A percentile compares a stretch with the other conserved stretches of the same genome.
phyloP scores from a whole-genome alignment of 2,329 filamentous ascomycete species.

The Botryotinia narcissicola region DNA sequence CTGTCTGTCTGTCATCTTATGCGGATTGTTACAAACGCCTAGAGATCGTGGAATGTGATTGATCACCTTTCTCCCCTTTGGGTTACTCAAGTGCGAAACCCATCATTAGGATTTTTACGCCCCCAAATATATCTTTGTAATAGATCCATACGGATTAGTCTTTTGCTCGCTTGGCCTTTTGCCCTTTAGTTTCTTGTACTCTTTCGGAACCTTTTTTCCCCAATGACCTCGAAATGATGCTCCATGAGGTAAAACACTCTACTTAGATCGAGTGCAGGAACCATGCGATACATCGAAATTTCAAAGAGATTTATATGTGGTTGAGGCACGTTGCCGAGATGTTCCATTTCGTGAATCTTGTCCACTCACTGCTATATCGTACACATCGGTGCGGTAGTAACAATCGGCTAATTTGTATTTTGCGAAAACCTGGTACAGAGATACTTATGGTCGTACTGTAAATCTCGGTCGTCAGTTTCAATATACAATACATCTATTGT shows the following conservation, averaged over 20 bases:
- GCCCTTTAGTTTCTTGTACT: not conserved
- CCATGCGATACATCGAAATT: slow-evolving; percentile 20
- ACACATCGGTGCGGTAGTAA: slow-evolving; percentile 18
- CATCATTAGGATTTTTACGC: slow-evolving; percentile 18
- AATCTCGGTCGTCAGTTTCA: not conserved
- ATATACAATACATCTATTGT: not conserved
- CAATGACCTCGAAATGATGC: slow-evolving; percentile 10
- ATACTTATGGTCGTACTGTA: not conserved
- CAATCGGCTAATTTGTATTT: slow-evolving; percentile 20
- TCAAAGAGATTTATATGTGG: not conserved
- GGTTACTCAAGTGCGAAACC: slow-evolving; percentile 10
- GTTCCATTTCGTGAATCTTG: slow-evolving; percentile 21
- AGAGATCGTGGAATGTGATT: slow-evolving; percentile 14
- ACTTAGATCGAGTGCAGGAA: slow-evolving; percentile 21
- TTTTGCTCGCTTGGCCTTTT: not conserved
- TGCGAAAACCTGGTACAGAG: slow-evolving; percentile 16
- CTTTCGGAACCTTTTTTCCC: slow-evolving; percentile 5
- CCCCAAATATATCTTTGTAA: slow-evolving; percentile 8
- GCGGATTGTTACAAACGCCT: slow-evolving; percentile 2
- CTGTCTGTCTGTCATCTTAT: not conserved
- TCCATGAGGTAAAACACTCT: slow-evolving; percentile 6
- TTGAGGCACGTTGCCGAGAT: slow-evolving; percentile 7
- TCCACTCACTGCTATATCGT: slow-evolving; percentile 17
- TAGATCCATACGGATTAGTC: not conserved
- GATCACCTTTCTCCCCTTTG: not conserved